phyloP scores from a whole-genome alignment of 257 asterid species.

The Nicotiana sylvestris region DNA sequence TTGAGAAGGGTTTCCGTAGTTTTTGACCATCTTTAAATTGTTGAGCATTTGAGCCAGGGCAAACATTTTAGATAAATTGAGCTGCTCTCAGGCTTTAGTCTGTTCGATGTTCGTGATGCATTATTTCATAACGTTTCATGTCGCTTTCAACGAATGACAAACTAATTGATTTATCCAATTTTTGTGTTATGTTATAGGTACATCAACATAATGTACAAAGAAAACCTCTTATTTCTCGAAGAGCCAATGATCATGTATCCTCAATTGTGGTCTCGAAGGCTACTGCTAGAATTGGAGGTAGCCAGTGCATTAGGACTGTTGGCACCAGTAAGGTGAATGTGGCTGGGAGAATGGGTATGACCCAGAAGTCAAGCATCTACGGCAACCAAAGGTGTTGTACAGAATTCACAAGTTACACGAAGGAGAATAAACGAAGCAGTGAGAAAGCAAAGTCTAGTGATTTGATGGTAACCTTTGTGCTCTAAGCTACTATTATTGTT shows the following conservation, averaged over 20 bases:
- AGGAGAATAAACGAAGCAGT: conserved; percentile 19
- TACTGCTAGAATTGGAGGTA: conserved; percentile 14
- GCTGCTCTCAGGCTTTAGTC: background rate
- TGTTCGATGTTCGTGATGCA: background rate
- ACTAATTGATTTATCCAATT: background rate
- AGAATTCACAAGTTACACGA: conserved; percentile 8
- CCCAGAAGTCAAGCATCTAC: conserved; percentile 17
- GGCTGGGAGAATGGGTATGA: conserved; percentile 4
- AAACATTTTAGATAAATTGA: background rate
- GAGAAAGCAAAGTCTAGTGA: conserved; percentile 21
- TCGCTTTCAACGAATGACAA: background rate
- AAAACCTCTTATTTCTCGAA: conserved; percentile 20
- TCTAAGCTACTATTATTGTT: background rate
- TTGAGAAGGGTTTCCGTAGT: background rate
- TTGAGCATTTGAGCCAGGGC: background rate
- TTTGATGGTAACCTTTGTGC: conserved; percentile 20
- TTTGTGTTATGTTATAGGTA: conserved; percentile 14
- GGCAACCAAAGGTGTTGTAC: conserved; percentile 9
- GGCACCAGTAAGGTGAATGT: conserved; percentile 33
- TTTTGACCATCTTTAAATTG: background rate
- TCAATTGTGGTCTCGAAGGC: conserved; percentile 12
- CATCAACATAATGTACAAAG: conserved; percentile 8
- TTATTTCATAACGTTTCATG: background rate
- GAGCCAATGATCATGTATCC: conserved; percentile 8
- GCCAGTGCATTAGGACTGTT: conserved; percentile 12